Conservation (phyloP, 1,284 basidiomycete genomes). For the Ceratobasidium sp. region DNA sequence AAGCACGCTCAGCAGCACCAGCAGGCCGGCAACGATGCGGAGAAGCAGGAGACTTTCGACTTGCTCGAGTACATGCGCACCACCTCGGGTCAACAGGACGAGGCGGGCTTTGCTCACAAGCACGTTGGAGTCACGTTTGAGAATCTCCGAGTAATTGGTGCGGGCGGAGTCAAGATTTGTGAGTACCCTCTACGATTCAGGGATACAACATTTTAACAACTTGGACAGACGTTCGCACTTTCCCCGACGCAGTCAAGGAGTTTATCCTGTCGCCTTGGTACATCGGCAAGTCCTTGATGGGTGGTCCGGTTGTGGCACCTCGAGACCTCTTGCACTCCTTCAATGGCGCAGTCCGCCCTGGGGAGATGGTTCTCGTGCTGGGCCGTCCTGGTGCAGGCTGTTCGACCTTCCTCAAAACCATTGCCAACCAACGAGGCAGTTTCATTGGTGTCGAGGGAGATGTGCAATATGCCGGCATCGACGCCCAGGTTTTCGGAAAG, state of each 20-base stretch:
- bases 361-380: constrained; percentile 64
- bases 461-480: constrained; percentile 62
- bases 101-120: constrained; percentile 81
- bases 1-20: constrained; percentile 3
- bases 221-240: constrained; percentile 53
- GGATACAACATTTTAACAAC: neutral
- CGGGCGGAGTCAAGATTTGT: constrained; percentile 56
- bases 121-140: constrained; percentile 84
- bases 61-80: constrained; percentile 31
- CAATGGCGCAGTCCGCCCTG: constrained; percentile 46
- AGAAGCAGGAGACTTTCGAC: constrained; percentile 35
- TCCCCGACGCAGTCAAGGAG: constrained; percentile 62
- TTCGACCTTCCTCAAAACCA: constrained; percentile 61
- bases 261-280: constrained; percentile 61
- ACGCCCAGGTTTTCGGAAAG: constrained; percentile 58
- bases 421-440: constrained; percentile 60
- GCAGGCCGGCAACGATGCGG: constrained; percentile 1
- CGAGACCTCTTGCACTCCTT: constrained; percentile 45
- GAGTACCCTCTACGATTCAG: constrained; percentile 45
- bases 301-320: neutral
- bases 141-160: constrained; percentile 62
- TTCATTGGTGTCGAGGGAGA: constrained; percentile 55
- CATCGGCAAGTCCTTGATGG: neutral
- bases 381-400: constrained; percentile 62
- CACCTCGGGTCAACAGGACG: constrained; percentile 50